Base-by-base conservation (phyloP, 2,329 filamentous ascomycete genomes). In the Epichloe gansuensis region DNA sequence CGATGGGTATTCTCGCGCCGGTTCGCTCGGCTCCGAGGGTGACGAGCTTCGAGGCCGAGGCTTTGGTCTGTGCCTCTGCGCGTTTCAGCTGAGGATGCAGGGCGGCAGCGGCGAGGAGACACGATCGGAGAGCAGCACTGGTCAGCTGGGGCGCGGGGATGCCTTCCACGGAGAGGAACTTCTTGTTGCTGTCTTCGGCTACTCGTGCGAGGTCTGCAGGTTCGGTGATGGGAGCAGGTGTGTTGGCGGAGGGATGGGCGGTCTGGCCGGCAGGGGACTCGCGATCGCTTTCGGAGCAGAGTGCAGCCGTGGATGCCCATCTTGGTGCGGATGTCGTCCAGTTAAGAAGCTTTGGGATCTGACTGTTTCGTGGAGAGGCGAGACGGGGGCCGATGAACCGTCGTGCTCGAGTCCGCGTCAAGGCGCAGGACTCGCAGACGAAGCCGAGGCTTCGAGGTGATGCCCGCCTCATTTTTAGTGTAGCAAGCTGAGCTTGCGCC, bases 1-100 rank as follows among this genome's bases (percentile, higher is more conserved):
- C 63, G 38, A 68, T 63, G 11, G 61, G 54, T 27, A 67, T 54
- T 41, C 59, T 59, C 2, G 61, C 51, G 5, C 67, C 67, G 2
- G 61, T 64, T 13, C 66, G 58, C 51, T 68, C 65, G 34, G 61
- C 61, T 6, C 66, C 72, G 21, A 74, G 58, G 43, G 73, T 73
- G 34, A 81, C 72, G 44, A 84, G 68, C 27, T 73, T 74, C 38
- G 78, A 80, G 8, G 76, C 74, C 2, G 78, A 75, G 21, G 70
- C 73, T 51, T 65, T 63, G 46, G 66, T 62, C 55, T 71, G 65
- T 47, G 63, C 65, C 51, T 72, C 66, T 21, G 66, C 64, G 55
- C 65, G 63, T 60, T 64, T 63, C 41, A 69, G 58, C 51, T 71
- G 68, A 25, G 71, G 69, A 51, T 72, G 68, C 13, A 74, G 65